Evolutionary conservation across 129 eudicot species (phyloP).

Genomic region (Centaurea solstitialis): DNA sequence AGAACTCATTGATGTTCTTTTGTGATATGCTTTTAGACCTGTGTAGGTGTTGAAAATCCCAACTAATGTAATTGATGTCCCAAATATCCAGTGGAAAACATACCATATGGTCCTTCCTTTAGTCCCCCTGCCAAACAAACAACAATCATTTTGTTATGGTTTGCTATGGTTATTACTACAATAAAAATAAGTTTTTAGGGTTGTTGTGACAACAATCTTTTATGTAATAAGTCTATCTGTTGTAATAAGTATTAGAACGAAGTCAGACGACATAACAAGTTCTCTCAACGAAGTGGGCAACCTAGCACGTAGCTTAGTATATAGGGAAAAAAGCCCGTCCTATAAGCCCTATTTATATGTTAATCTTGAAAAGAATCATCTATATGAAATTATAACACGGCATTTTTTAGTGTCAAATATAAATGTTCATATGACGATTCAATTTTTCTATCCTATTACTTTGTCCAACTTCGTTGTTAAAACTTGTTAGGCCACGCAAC

Average conservation of each 20-base stretch:
- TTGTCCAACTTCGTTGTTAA: background rate
- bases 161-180: background rate
- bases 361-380: background rate
- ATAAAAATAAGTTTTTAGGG: too few species aligned
- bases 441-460: background rate
- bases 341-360: background rate
- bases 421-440: too few species aligned
- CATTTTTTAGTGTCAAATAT: background rate
- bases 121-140: conserved; percentile 46
- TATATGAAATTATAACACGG: too few species aligned
- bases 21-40: conserved; percentile 66
- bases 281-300: background rate
- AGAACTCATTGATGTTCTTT: conserved; percentile 51
- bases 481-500: background rate
- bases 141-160: background rate
- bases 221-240: too few species aligned
- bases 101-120: conserved; percentile 57
- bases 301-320: background rate
- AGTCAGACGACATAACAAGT: background rate
- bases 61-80: conserved; percentile 49
- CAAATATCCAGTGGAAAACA: conserved; percentile 66
- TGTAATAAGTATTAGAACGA: too few species aligned
- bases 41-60: conserved; percentile 66
- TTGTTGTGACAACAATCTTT: too few species aligned
- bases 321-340: background rate